Percentiles rank a stretch among this genome's conserved stretches.
phyloP scores from a whole-genome alignment of 345 rosid species.

The Murraya paniculata region DNA sequence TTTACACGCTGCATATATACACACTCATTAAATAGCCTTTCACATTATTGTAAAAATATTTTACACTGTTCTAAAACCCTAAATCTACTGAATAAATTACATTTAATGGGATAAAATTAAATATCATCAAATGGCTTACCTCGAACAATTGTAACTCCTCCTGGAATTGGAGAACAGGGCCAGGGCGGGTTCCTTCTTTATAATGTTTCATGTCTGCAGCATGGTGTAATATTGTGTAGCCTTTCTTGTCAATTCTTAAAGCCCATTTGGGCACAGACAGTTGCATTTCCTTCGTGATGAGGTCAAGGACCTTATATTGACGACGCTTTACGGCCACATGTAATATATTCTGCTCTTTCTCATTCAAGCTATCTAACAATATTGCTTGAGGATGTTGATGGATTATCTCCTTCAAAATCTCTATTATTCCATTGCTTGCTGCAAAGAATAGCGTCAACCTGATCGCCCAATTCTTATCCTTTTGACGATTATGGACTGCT shows the following conservation, averaged over 20 bases:
- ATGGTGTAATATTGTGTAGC: background rate
- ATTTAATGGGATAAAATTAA: too few species aligned
- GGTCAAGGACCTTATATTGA: background rate
- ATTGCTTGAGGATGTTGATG: background rate
- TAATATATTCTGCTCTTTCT: background rate
- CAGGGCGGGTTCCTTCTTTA: background rate
- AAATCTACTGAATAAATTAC: too few species aligned
- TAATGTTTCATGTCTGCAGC: background rate
- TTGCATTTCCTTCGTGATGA: background rate
- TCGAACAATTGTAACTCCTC: background rate
- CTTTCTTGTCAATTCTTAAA: background rate
- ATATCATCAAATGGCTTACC: background rate
- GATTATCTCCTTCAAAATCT: background rate
- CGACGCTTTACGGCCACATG: background rate
- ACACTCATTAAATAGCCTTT: background rate
- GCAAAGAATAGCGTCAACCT: background rate
- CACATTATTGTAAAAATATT: too few species aligned
- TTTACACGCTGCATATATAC: background rate
- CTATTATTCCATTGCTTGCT: background rate
- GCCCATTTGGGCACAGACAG: background rate
- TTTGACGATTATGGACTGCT: too few species aligned
- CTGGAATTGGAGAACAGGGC: slow-evolving; percentile 4
- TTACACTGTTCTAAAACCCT: too few species aligned
- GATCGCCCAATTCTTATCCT: too few species aligned
- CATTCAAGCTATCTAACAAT: background rate